Conservation (phyloP, 768 basidiomycete genomes). For the Kwoniella mangroviensis region DNA sequence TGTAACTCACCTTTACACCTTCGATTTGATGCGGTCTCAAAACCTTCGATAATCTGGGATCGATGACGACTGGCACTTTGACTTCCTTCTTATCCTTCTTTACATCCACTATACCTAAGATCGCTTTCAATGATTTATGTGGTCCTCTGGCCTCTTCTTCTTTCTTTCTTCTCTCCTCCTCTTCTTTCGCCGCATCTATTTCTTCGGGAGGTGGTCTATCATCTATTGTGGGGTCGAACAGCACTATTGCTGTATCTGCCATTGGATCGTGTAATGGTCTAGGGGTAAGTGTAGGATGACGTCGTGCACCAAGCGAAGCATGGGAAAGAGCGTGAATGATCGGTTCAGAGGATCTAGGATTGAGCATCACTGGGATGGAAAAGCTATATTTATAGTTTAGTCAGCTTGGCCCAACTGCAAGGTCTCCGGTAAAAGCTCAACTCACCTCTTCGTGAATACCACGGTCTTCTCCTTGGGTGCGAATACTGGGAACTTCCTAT, state of each 20-base stretch:
- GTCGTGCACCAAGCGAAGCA: conserved; percentile 74
- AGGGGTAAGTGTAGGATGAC: conserved; percentile 60
- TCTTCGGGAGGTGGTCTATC: conserved; percentile 59
- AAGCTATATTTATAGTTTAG: conserved; percentile 63
- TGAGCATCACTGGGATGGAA: conserved; percentile 70
- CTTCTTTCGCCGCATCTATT: conserved; percentile 21
- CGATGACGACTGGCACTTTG: conserved; percentile 96
- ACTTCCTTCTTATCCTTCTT: conserved; percentile 66
- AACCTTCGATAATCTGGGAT: conserved; percentile 82
- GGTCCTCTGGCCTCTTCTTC: conserved; percentile 60
- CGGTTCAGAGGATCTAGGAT: conserved; percentile 35
- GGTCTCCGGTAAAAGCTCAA: no score
- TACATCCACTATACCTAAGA: conserved; percentile 58
- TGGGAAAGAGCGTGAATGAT: conserved; percentile 66
- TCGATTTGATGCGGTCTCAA: conserved; percentile 97
- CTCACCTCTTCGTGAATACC: conserved; percentile 55
- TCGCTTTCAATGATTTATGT: conserved; percentile 83
- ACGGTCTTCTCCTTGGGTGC: conserved; percentile 50
- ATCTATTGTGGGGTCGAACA: conserved; percentile 96
- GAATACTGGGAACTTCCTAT: conserved; percentile 65
- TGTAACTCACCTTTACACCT: conserved; percentile 79
- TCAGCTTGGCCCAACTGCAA: no score
- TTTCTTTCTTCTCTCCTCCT: conserved; percentile 24
- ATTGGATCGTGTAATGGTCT: conserved; percentile 96
- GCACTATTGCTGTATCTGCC: conserved; percentile 94